Conservation (phyloP, 139 green algal species). For the Chlorella sp. region DNA sequence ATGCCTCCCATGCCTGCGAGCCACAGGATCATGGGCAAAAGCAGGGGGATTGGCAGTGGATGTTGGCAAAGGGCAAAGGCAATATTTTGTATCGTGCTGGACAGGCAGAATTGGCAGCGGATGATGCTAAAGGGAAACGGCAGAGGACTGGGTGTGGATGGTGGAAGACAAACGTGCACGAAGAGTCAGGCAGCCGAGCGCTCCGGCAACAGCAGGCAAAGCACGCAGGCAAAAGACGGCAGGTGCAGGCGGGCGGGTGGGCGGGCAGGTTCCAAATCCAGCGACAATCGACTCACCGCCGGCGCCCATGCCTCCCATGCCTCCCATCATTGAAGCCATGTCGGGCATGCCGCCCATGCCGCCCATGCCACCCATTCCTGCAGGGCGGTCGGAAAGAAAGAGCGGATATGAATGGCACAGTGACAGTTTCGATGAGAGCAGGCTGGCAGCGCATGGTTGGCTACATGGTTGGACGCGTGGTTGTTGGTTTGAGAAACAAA, state of each 20-base stretch:
- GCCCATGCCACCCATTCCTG: conserved; percentile 43
- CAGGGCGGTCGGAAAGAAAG: background rate
- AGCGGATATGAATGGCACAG: background rate
- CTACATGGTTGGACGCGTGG: no score
- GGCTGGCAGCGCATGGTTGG: no score
- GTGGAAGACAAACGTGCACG: background rate
- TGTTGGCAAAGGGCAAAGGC: background rate
- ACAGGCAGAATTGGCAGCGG: no score
- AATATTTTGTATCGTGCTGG: no score
- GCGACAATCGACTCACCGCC: background rate
- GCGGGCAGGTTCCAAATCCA: no score
- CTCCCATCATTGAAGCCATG: conserved; percentile 11
- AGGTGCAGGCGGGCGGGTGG: background rate
- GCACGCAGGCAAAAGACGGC: background rate
- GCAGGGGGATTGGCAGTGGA: background rate
- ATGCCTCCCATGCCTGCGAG: background rate
- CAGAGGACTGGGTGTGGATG: no score
- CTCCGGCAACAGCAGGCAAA: background rate
- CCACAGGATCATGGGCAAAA: background rate
- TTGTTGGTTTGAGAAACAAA: no score
- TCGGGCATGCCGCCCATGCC: conserved; percentile 26
- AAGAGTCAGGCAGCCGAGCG: background rate
- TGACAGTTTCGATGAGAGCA: background rate
- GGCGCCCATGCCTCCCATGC: background rate
- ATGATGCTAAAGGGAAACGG: no score